Evolutionary conservation across 768 basidiomycete species (phyloP).

Genomic region (Stropharia rugosoannulata): DNA sequence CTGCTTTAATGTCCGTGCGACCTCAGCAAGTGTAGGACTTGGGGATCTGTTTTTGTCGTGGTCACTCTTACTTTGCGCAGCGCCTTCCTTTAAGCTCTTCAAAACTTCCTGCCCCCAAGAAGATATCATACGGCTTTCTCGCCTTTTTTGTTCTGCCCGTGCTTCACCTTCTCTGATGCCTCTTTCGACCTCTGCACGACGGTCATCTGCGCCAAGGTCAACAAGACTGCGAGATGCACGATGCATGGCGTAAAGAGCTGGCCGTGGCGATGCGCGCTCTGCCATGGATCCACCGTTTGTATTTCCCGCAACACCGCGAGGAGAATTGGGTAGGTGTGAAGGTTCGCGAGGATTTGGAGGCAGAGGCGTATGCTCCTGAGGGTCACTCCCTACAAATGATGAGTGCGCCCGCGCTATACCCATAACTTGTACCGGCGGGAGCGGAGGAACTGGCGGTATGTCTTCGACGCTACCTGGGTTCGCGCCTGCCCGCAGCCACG

Average conservation of each 20-base stretch:
- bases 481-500: background rate
- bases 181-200: conserved; percentile 2
- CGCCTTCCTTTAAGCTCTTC: conserved; percentile 5
- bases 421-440: background rate
- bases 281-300: background rate
- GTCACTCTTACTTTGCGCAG: background rate
- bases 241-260: conserved; percentile 7
- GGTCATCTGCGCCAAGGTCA: conserved; percentile 4
- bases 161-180: conserved; percentile 9
- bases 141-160: conserved; percentile 9
- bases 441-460: background rate
- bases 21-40: conserved; percentile 3
- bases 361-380: background rate
- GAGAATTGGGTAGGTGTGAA: background rate
- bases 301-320: background rate
- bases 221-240: conserved; percentile 8
- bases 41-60: background rate
- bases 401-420: background rate
- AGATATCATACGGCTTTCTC: background rate
- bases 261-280: background rate
- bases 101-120: background rate
- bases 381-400: background rate
- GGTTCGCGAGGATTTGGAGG: too few relatives aligned
- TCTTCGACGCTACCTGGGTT: background rate
- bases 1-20: background rate